Conservation (phyloP, 2,329 filamentous ascomycete genomes). For the Arthroderma uncinatum region DNA sequence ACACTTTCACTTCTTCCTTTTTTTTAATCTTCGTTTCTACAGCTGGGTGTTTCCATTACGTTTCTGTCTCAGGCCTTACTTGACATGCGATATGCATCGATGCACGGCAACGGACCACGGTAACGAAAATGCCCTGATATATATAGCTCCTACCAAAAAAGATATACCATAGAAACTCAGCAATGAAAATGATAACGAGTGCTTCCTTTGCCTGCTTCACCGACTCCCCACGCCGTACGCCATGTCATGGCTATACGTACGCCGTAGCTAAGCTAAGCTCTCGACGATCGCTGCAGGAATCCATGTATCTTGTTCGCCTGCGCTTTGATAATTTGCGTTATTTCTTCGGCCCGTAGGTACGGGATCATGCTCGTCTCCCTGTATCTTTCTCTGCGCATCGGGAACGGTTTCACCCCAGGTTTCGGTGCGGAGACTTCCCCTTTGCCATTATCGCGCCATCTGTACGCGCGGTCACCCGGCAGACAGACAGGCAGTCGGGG, state of each 20-base stretch:
- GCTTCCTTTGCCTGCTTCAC: no score
- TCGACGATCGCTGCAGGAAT: not conserved
- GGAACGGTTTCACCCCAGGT: not conserved
- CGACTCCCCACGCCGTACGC: not conserved
- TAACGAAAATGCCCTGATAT: not conserved
- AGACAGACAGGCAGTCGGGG: not conserved
- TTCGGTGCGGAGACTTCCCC: not conserved
- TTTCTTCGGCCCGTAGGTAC: not conserved
- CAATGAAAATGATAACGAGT: no score
- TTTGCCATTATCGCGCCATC: no score
- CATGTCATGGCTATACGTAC: no score
- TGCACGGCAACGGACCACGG: not conserved
- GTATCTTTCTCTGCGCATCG: no score
- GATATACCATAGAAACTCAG: no score
- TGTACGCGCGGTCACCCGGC: no score
- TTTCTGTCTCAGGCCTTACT: not conserved
- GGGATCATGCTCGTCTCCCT: not conserved
- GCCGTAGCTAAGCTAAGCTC: not conserved
- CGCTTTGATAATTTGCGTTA: not conserved
- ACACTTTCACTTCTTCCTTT: not conserved
- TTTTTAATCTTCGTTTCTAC: not conserved
- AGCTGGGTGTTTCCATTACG: not conserved
- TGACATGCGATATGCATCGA: not conserved
- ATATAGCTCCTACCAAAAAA: no score
- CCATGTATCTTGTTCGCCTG: not conserved